A percentile compares a stretch with the other conserved stretches of the same genome.
Conservation (phyloP, 768 basidiomycete genomes). For the Serpula lacrymans region DNA sequence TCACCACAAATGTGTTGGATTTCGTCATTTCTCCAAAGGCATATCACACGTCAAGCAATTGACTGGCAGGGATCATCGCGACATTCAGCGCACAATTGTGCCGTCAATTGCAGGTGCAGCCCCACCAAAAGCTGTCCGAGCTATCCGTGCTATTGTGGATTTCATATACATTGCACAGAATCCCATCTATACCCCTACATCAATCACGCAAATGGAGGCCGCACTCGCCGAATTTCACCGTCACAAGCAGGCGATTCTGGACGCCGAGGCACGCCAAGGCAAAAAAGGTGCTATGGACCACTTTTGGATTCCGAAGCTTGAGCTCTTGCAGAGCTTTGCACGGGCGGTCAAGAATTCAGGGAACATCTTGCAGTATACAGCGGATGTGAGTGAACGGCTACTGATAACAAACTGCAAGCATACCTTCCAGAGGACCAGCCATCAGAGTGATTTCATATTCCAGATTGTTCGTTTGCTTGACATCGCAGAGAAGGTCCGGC, state of each 20-base stretch:
- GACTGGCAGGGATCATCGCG: constrained; percentile 23
- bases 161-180: constrained; percentile 35
- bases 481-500: constrained; percentile 22
- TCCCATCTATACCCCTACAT: constrained; percentile 18
- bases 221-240: constrained; percentile 29
- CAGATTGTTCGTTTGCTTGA: constrained; percentile 33
- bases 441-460: constrained; percentile 24
- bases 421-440: constrained; percentile 25
- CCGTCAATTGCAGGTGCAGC: constrained; percentile 31
- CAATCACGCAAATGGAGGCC: constrained; percentile 12
- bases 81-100: constrained; percentile 26
- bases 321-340: constrained; percentile 10
- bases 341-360: too few relatives aligned
- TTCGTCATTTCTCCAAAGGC: constrained; percentile 24
- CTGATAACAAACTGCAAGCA: constrained; percentile 30
- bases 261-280: constrained; percentile 23
- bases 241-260: constrained; percentile 31
- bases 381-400: constrained; percentile 30
- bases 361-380: constrained; percentile 28
- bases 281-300: constrained; percentile 7
- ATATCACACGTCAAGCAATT: constrained; percentile 24
- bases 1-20: constrained; percentile 15
- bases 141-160: constrained; percentile 33
- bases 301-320: constrained; percentile 8
- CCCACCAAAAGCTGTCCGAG: constrained; percentile 23